Evolutionary conservation across 2,329 filamentous ascomycete species (phyloP).

Genomic region (Penicillium nordicum): DNA sequence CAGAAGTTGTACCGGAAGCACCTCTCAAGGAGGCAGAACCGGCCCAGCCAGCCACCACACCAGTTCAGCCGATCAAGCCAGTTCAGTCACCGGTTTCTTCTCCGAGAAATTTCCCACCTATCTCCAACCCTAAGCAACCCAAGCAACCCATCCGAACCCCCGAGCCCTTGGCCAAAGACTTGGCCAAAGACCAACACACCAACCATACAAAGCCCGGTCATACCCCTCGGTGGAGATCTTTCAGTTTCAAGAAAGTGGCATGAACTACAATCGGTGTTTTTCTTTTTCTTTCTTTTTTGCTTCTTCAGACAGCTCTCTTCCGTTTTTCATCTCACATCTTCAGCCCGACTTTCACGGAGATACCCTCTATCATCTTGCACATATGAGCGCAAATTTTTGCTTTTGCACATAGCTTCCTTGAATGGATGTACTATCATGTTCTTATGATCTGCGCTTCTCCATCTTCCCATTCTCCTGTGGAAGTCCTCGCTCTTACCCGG

Average conservation of each 20-base stretch:
- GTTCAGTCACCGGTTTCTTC: conserved; percentile 13
- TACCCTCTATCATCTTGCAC: conserved; percentile 21
- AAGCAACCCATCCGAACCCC: conserved; percentile 18
- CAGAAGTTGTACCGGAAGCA: conserved; percentile 18
- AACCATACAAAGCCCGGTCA: conserved; percentile 14
- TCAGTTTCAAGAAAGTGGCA: conserved; percentile 24
- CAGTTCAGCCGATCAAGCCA: neutral
- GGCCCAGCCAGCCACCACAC: conserved; percentile 1
- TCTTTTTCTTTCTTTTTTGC: neutral
- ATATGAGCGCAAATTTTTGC: conserved; percentile 19
- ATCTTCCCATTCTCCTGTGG: conserved; percentile 12
- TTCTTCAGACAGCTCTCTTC: conserved; percentile 7
- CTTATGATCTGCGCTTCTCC: conserved; percentile 14
- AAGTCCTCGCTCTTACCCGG: neutral
- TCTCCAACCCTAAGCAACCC: conserved; percentile 17
- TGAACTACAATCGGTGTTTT: conserved; percentile 6
- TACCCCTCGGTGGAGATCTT: conserved; percentile 23
- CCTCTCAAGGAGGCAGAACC: conserved; percentile 2
- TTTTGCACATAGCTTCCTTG: conserved; percentile 31
- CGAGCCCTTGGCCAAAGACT: conserved; percentile 13
- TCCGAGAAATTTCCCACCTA: conserved; percentile 12
- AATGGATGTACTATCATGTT: conserved; percentile 32
- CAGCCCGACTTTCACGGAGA: conserved; percentile 15
- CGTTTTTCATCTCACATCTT: conserved; percentile 12
- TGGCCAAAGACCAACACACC: conserved; percentile 4